Base-by-base conservation (phyloP, 2,329 filamentous ascomycete species). In the Penicillium sp. region DNA sequence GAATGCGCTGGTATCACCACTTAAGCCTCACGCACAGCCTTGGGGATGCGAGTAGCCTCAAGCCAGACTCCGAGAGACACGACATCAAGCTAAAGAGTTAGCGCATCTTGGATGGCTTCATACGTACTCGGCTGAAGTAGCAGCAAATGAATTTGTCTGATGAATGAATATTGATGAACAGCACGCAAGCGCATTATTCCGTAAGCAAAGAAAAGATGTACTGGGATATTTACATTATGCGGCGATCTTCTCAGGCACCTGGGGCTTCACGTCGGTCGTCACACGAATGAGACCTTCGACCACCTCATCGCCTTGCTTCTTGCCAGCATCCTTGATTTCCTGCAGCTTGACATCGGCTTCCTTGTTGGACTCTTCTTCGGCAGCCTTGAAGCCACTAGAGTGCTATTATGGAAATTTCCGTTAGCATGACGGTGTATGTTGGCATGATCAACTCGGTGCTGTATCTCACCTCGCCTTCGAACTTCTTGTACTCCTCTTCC, bases 401-500 rank as follows among this genome's bases (percentile, higher is more conserved):
- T 99, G 93, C 93, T 97, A 45, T 97, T 41, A 7, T 9, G 6
- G 31, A 21, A 36, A 22, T 5, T 18, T 41, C 45, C 36, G 5
- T 16, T 18, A 34, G 41, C n/a, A 18, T 10, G 43, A 8, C 36
- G 11, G 1, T 11, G 2, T 2, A 6, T 14, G 40, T 22, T 16
- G 1, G 5, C 18, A n/a, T 27, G 45, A 41, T 13, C 14, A 38
- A 7, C 27, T 41, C 64, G 39, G 22, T 18, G 27, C 21, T 31
- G 46, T 22, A 39, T 54, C 69, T 68, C 70, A 88, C 86, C 83
- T 90, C 83, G 60, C 90, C 83, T 81, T 97, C 92, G 69, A 96
- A 97, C 72, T 89, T 88, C 82, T 94, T 93, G 81, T 92, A 97
- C 76, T 97, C 93, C 34, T 89, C 84, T 70, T 99, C 94, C 81